Conservation (phyloP, 2,329 filamentous ascomycete species). For the Myriosclerotinia scirpicola region DNA sequence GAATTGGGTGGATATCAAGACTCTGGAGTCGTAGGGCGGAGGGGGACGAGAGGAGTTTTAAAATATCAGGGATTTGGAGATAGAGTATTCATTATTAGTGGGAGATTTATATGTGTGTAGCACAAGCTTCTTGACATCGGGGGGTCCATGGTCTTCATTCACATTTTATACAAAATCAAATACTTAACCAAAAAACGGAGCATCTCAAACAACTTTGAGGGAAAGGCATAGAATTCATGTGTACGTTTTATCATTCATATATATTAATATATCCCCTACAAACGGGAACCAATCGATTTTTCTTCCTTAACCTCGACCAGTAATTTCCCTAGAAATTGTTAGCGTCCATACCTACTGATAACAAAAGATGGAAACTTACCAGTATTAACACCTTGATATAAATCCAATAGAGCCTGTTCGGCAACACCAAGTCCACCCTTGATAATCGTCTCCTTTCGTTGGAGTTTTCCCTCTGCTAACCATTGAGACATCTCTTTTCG, state of each 20-base stretch:
- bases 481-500: constrained; percentile 62
- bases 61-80: background rate
- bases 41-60: background rate
- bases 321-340: constrained; percentile 47
- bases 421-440: constrained; percentile 66
- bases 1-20: too few relatives aligned
- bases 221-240: background rate
- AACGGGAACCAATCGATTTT: constrained; percentile 21
- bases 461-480: constrained; percentile 70
- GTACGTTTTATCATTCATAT: background rate
- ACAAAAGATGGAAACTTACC: constrained; percentile 46
- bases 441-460: constrained; percentile 69
- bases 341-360: background rate
- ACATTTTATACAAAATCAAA: too few relatives aligned
- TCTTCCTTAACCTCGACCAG: constrained; percentile 53
- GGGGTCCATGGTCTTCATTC: background rate
- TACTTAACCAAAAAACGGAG: background rate
- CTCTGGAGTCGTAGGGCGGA: background rate
- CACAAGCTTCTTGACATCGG: background rate
- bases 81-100: too few relatives aligned
- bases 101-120: background rate
- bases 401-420: constrained; percentile 59
- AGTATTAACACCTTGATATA: constrained; percentile 70
- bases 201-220: background rate
- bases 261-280: constrained; percentile 21